A percentile compares a stretch with the other conserved stretches of the same genome.
Evolutionary conservation across 495 filamentous ascomycete species (phyloP).

Genomic region (Tuber indicum): DNA sequence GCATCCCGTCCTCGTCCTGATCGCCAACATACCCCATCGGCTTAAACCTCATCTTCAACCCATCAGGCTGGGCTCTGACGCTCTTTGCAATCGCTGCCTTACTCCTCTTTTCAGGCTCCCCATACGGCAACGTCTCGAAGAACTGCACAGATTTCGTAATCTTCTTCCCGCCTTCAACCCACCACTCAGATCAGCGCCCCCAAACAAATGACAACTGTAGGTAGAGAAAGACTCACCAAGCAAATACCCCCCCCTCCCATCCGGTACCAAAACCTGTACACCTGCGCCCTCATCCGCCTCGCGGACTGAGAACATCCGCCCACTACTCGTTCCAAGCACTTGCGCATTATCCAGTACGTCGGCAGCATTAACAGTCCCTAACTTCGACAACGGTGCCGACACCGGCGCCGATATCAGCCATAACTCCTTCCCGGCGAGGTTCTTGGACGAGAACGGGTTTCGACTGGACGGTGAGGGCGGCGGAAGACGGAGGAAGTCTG

Average conservation of each 20-base stretch:
- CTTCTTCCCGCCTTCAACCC: slow-evolving; percentile 9
- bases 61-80: slow-evolving; percentile 34
- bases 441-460: slow-evolving; percentile 35
- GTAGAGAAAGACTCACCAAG: slow-evolving; percentile 13
- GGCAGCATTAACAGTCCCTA: slow-evolving; percentile 19
- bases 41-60: slow-evolving; percentile 34
- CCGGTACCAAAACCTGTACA: slow-evolving; percentile 15
- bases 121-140: slow-evolving; percentile 27
- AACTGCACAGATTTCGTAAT: slow-evolving; percentile 29
- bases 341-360: slow-evolving; percentile 30
- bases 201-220: not conserved
- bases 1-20: slow-evolving; percentile 19
- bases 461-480: not conserved
- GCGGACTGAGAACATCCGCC: slow-evolving; percentile 27
- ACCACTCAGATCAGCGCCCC: slow-evolving; percentile 11
- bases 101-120: not conserved
- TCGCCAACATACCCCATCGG: slow-evolving; percentile 36
- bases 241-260: slow-evolving; percentile 26
- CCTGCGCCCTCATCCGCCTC: slow-evolving; percentile 12
- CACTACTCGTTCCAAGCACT: slow-evolving; percentile 24
- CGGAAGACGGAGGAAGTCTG: slow-evolving; percentile 13
- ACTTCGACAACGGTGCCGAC: slow-evolving; percentile 25
- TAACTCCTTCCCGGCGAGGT: slow-evolving; percentile 36
- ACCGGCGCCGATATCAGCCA: slow-evolving; percentile 36
- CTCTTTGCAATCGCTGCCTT: slow-evolving; percentile 7